Conservation (phyloP, 768 basidiomycete genomes). For the Suillus decipiens region DNA sequence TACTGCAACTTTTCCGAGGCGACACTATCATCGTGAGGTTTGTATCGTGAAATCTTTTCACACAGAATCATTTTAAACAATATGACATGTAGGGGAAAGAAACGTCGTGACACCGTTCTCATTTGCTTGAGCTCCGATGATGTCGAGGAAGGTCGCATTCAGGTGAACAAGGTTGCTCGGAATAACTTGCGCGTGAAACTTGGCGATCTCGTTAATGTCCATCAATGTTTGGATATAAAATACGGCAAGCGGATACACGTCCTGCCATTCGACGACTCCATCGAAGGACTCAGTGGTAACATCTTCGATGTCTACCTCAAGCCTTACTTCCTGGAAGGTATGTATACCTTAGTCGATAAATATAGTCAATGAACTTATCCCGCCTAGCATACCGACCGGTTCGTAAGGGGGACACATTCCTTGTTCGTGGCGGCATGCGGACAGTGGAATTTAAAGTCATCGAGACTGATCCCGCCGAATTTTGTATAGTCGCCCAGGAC, state of each 20-base stretch:
- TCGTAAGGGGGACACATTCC: conserved; percentile 98
- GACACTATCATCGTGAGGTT: conserved; percentile 95
- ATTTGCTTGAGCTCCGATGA: conserved; percentile 96
- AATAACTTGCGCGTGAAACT: conserved; percentile 98
- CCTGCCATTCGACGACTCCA: conserved; percentile 96
- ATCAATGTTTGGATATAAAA: conserved; percentile 96
- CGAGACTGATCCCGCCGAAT: conserved; percentile 97
- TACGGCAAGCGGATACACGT: conserved; percentile 98
- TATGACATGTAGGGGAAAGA: conserved; percentile 74
- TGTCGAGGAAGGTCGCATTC: conserved; percentile 97
- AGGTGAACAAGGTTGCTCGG: conserved; percentile 99
- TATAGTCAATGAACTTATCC: conserved; percentile 3
- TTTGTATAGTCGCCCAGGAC: conserved; percentile 98
- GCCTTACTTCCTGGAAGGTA: conserved; percentile 98
- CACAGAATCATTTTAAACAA: conserved; percentile 1
- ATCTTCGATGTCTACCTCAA: conserved; percentile 98
- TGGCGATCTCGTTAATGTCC: conserved; percentile 93
- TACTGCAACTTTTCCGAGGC: conserved; percentile 89
- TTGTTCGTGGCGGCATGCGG: conserved; percentile 97
- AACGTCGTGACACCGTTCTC: conserved; percentile 95
- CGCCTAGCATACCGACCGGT: conserved; percentile 85
- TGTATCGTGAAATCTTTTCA: conserved; percentile 19
- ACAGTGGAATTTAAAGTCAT: conserved; percentile 99
- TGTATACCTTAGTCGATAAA: conserved; percentile 17
- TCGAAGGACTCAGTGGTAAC: conserved; percentile 97